phyloP scores from a whole-genome alignment of 2,329 filamentous ascomycete genomes.

The Phialemoniopsis sp. region DNA sequence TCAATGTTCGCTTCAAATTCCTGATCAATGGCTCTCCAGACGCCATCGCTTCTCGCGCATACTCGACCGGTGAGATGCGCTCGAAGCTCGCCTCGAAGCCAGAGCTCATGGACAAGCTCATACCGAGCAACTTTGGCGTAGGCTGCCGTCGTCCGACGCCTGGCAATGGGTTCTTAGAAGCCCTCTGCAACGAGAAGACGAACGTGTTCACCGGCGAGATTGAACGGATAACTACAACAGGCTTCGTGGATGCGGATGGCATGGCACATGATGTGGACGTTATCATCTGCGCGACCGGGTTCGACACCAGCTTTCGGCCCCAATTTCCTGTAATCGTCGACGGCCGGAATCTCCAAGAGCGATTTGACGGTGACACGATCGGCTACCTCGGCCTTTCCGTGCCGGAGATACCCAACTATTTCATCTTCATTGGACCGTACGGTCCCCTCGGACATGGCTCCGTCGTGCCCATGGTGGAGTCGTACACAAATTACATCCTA shows the following conservation, averaged over 20 bases:
- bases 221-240: background rate
- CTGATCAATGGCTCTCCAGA: too few relatives aligned
- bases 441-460: slow-evolving; percentile 8
- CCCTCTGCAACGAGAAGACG: slow-evolving; percentile 13
- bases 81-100: background rate
- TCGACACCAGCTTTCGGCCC: background rate
- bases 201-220: background rate
- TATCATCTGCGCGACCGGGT: background rate
- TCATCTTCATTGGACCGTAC: slow-evolving; percentile 12
- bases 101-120: slow-evolving; percentile 32
- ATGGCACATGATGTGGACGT: background rate
- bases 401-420: slow-evolving; percentile 12
- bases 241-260: background rate
- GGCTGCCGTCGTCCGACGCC: slow-evolving; percentile 35
- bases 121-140: slow-evolving; percentile 37
- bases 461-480: slow-evolving; percentile 10
- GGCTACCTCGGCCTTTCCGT: slow-evolving; percentile 12
- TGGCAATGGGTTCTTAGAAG: slow-evolving; percentile 34
- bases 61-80: background rate
- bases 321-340: background rate
- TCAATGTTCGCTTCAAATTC: too few relatives aligned
- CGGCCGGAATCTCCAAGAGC: slow-evolving; percentile 6
- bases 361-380: slow-evolving; percentile 10
- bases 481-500: slow-evolving; percentile 6
- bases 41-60: background rate